Base-by-base conservation (phyloP, 441 rosid species). In the Metrosideros polymorpha region DNA sequence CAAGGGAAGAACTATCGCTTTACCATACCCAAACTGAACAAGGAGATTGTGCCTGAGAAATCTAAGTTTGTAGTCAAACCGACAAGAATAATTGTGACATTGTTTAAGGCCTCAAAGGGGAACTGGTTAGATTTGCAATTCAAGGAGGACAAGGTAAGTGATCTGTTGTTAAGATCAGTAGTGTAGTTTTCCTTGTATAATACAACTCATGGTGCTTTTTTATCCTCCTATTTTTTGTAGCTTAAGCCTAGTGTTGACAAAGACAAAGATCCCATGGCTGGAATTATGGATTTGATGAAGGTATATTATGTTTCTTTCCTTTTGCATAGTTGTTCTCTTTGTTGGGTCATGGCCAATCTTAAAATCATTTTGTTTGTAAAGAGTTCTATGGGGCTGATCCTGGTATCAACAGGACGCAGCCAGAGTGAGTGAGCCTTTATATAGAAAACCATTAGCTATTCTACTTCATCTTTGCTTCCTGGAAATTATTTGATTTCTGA, bases 211-310 rank as follows among this genome's bases (percentile, higher is more conserved):
- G 27, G 30, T 19, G 25, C 14, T 85, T 82, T 82, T 84, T 63
- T 83, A 22, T 10, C 5, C 12, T 84, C 45, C 22, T 45, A 13
- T 24, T 32, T 19, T 76, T 88, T 84, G 71, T 90, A 96, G 99
- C 91, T 97, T 90, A 97, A 95, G 88, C 99, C 99, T 1, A 93
- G 89, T 86, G 75, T 94, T 77, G 99, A 92, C 61, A 93, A 94
- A 86, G 92, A 93, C 2, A 55, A 91, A 82, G 98, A 96, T 87
- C 99, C 99, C 24, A 96, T 95, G 99, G 98, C 98, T 85, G 99
- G 99, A 87, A 97, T 96, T 53, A 96, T 97, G 99, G 96, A 91
- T 89, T 85, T 97, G 42, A 97, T 97, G 98, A 97, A 97, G 98
- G 99, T 93, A 85, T 63, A 79, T 22, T 10, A 9, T 59, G 12